Percentiles rank a stretch among this genome's conserved stretches.
Evolutionary conservation across 1,284 basidiomycete genomes (phyloP).

Genomic region (Apiotrichum laibachii): DNA sequence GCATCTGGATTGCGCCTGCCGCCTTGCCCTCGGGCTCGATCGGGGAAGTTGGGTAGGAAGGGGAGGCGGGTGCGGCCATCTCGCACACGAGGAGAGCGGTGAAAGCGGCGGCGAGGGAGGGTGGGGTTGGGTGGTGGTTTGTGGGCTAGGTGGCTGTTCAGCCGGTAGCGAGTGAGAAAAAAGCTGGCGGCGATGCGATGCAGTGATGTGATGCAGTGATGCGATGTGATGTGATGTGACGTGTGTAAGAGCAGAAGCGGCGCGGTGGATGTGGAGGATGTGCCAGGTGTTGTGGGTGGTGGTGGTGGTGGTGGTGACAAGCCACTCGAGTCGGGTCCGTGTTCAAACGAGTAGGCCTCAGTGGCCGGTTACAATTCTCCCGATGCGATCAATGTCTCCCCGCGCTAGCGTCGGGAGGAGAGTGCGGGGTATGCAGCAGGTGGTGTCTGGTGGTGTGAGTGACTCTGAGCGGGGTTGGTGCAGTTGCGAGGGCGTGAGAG

Average conservation of each 20-base stretch:
- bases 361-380: too few relatives aligned
- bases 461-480: too few relatives aligned
- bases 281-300: background rate
- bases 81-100: background rate
- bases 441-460: too few relatives aligned
- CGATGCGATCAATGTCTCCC: too few relatives aligned
- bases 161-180: background rate
- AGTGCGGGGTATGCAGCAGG: too few relatives aligned
- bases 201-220: background rate
- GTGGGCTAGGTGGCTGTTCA: background rate
- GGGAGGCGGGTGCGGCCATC: conserved; percentile 2
- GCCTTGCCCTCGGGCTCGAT: conserved; percentile 9
- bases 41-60: background rate
- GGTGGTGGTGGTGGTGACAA: too few relatives aligned
- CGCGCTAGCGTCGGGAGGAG: too few relatives aligned
- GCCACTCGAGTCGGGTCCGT: too few relatives aligned
- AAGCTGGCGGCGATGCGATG: background rate
- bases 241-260: background rate
- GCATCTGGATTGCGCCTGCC: background rate
- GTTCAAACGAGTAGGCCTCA: too few relatives aligned
- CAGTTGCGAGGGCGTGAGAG: too few relatives aligned
- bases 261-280: background rate
- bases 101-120: background rate
- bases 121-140: background rate
- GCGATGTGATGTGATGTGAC: background rate